Evolutionary conservation across 2,329 filamentous ascomycete species (phyloP).

Genomic region (Thelonectria olida): DNA sequence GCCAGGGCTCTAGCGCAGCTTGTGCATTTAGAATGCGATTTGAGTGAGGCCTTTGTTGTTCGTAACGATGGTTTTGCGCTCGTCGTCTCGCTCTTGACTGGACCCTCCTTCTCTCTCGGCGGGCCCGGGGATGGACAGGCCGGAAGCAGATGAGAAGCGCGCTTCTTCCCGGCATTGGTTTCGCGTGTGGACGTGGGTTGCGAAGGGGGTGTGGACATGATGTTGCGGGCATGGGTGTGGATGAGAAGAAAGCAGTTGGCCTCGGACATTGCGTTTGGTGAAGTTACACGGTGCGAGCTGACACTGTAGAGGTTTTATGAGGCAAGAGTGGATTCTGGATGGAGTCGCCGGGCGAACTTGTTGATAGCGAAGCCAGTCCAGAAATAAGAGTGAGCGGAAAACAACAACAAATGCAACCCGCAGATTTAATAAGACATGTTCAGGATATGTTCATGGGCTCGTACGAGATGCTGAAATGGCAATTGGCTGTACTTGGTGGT

Average conservation of each 20-base stretch:
- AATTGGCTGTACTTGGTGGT: background rate
- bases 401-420: background rate
- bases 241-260: background rate
- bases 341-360: background rate
- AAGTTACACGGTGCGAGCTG: background rate
- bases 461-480: background rate
- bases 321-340: background rate
- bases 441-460: background rate
- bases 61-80: conserved; percentile 21
- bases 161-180: conserved; percentile 39
- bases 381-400: background rate
- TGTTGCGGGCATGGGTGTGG: background rate
- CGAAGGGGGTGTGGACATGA: conserved; percentile 6
- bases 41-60: conserved; percentile 33
- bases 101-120: conserved; percentile 13
- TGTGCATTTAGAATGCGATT: conserved; percentile 12
- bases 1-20: conserved; percentile 14
- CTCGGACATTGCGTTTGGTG: background rate
- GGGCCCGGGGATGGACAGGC: conserved; percentile 19
- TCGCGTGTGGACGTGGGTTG: conserved; percentile 29
- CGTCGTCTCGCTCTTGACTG: background rate
- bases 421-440: background rate
- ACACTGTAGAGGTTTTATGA: background rate
- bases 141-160: conserved; percentile 34
- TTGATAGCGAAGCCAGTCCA: background rate